A percentile compares a stretch with the other conserved stretches of the same genome.
Conservation (phyloP, 1,284 basidiomycete genomes). For the Volvariella surrecta region DNA sequence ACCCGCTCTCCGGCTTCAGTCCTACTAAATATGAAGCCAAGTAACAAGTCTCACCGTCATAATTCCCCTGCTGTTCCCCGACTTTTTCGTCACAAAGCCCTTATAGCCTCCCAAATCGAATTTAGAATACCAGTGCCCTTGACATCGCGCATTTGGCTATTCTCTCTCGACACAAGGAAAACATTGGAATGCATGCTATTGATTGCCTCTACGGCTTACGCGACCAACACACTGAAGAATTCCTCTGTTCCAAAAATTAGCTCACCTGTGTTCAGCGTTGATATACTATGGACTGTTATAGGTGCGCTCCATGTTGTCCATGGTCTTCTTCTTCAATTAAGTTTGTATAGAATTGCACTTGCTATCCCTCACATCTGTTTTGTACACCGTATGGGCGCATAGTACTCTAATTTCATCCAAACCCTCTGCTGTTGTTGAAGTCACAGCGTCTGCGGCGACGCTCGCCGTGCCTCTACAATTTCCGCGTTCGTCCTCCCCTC, state of each 20-base stretch:
- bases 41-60: slow-evolving; percentile 15
- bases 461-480: slow-evolving; percentile 14
- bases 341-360: slow-evolving; percentile 45
- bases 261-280: not conserved
- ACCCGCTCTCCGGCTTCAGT: slow-evolving; percentile 42
- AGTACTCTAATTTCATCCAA: slow-evolving; percentile 23
- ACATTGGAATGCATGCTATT: slow-evolving; percentile 48
- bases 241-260: too few relatives aligned
- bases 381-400: slow-evolving; percentile 61
- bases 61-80: slow-evolving; percentile 22
- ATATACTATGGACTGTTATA: not conserved
- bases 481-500: slow-evolving; percentile 31
- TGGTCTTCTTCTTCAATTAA: slow-evolving; percentile 10
- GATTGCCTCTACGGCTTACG: slow-evolving; percentile 42
- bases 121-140: slow-evolving; percentile 33
- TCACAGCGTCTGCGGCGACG: too few relatives aligned
- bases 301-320: not conserved
- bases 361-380: slow-evolving; percentile 45
- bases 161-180: slow-evolving; percentile 48
- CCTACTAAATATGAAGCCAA: not conserved
- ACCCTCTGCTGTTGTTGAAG: slow-evolving; percentile 16
- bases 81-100: slow-evolving; percentile 16
- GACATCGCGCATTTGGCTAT: slow-evolving; percentile 26
- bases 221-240: slow-evolving; percentile 14
- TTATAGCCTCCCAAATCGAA: slow-evolving; percentile 18